These are phyloP conservation scores for Salix brachista DNA, from an alignment of 345 rosid species.

Conservation along the genomic window DNA sequence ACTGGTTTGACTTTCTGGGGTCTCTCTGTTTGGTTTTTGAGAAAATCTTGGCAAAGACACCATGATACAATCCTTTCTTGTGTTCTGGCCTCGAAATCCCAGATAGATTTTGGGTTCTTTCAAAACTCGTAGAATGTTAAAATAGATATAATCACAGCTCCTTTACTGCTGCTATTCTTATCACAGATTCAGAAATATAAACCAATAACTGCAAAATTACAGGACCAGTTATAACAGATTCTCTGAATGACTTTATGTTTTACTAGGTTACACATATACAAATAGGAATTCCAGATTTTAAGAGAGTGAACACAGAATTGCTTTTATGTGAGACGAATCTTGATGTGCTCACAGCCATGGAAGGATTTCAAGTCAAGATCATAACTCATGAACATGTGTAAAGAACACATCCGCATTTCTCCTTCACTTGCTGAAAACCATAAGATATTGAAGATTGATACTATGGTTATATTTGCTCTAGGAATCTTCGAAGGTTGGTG, in stretches of 20 bases:
- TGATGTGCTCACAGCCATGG: constrained; percentile 60
- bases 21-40: too few species aligned
- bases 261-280: constrained; percentile 53
- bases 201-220: constrained; percentile 6
- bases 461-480: constrained; percentile 30
- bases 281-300: constrained; percentile 57
- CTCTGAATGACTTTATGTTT: constrained; percentile 12
- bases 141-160: background rate
- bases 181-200: background rate
- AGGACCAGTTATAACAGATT: background rate
- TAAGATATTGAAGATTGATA: background rate
- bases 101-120: too few species aligned
- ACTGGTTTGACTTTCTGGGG: too few species aligned
- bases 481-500: constrained; percentile 61
- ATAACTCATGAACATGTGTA: constrained; percentile 75
- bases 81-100: too few species aligned
- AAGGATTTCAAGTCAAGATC: constrained; percentile 66
- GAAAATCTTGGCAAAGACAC: too few species aligned
- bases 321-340: constrained; percentile 57
- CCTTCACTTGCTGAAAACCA: constrained; percentile 17
- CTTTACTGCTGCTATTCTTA: background rate
- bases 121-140: background rate
- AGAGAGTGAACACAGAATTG: constrained; percentile 38
- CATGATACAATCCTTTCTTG: too few species aligned
- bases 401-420: constrained; percentile 14